Evolutionary conservation across 2,329 filamentous ascomycete genomes (phyloP), one percentile per base, ranked within the genome.

Genomic region (Teratosphaeria destructans): DNA sequence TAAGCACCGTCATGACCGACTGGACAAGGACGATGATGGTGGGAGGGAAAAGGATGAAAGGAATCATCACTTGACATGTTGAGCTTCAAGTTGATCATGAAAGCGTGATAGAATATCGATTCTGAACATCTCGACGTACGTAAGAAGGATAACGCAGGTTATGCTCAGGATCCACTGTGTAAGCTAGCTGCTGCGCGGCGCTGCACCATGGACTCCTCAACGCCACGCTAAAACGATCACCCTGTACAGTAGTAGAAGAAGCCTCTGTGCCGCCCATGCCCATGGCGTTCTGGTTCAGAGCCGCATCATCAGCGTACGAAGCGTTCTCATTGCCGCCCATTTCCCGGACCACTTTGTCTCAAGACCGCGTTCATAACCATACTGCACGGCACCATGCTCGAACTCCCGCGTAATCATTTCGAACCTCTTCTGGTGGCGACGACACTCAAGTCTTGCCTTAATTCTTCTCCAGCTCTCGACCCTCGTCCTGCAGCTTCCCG

Each of bases 401-500:
- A n/a, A 5, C 37, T 43, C 10, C 16, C 16, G 37, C 37, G 16
- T 43, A 19, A n/a, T n/a, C 8, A 10, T 19, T n/a, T 19, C 43
- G 11, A 5, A 49, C 16, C 43, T 49, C 8, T 49, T n/a, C n/a
- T 49, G 16, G 49, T 16, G 4, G 19, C 39, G 26, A 11, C 3
- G n/a, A 37, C n/a, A 12, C 14, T 58, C 47, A 29, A 14, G 23
- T 23, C n/a, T 27, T 34, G n/a, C 32, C 29, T 34, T 12, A 16
- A 39, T 64, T 62, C 56, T 57, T 55, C 61, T 60, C 54, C 37
- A 72, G 56, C 57, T 65, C 67, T 49, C 56, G 64, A 11, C 80
- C 82, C 68, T 84, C 81, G 60, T 78, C 75, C 67, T 85, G 82
- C 59, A 84, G 65, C 58, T 74, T 76, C 56, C 78, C 77, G 58